Base-by-base conservation (phyloP, 2,329 filamentous ascomycete species). In the Trichoderma koningiopsis region DNA sequence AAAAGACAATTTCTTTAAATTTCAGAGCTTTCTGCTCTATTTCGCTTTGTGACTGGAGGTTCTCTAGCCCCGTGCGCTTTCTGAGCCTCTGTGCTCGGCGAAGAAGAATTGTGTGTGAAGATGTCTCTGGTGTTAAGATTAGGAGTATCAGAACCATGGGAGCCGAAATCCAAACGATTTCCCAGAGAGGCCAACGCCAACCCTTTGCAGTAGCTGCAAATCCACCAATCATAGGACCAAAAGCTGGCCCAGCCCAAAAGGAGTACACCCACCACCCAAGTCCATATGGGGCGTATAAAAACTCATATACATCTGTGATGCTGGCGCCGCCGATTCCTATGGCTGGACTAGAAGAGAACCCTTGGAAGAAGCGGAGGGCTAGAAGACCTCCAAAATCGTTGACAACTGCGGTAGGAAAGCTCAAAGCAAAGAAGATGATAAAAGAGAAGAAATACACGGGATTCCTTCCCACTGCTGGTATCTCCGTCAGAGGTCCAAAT, bases 331-430 rank as follows among this genome's bases (percentile, higher is more conserved):
- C 84, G 0, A 84, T 90, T 0, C 89, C 88, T 4, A 92, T 79
- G 75, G 86, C 88, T 0, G 89, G 89, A 5, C 83, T 86, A 7
- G 88, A 88, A 72, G 90, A 89, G 81, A 90, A 89, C 0, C 88
- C 89, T 68, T 87, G 86, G 3, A 91, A 77, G 77, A 90, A 90
- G 1, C 88, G 84, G 3, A 89, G 80, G 5, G 90, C 86, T 72
- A 91, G 83, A 11, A 92, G 81, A 0, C 88, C 88, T n/a, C 19
- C 27, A 31, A 22, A 60, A n/a, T 60, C 4, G 22, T 60, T 37
- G 22, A 60, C 57, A n/a, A 24, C 1, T 7, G 57, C 33, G 5
- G 57, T 60, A 11, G 29, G 29, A 22, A 60, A 40, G n/a, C 31
- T 40, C 6, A 60, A 13, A 4, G 22, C 22, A n/a, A 60, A 33